Evolutionary conservation across 768 basidiomycete species (phyloP), one percentile per base, ranked within the genome.

Genomic region (Pleurotus tuoliensis): DNA sequence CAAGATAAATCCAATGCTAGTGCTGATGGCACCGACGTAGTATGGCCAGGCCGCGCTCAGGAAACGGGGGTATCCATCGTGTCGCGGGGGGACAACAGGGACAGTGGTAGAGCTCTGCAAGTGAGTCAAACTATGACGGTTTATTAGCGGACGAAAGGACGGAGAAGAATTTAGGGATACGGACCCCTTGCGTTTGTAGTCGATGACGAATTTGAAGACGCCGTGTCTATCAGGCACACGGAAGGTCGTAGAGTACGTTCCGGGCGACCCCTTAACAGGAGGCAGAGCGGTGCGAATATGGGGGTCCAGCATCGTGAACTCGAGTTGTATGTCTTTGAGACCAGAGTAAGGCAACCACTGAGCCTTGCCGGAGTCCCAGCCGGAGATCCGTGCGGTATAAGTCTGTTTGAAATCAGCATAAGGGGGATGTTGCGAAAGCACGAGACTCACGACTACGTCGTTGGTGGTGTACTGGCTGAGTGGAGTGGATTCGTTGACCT

Each of bases 271-370:
- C 3, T 73, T 54, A 7, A 84, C 82, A 9, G 88, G 78, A 9
- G 70, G 76, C 8, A 99, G 79, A 5, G 88, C 73, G 12, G 86
- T 92, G 37, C 97, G 92, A 58, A 98, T 75, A 70, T 97, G 94
- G 1, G 97, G 97, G 69, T 99, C 97, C 40, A 99, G 84, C 97
- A 99, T 99, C 18, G 94, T 96, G 68, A 98, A 98, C 63, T 96
- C 95, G 50, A 98, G 78, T 64, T 98, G 96, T 25, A 98, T 67
- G 67, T 98, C 97, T 9, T 73, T 69, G 50, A 93, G 69, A 30
- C 79, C 82, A 11, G 86, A 84, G 67, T 86, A 86, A 0, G 92
- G 87, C 51, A 74, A 73, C 93, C 94, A 98, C 11, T 67, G 68
- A 7, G 75, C 72, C 5, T 75, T 77, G 56, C 67, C 67, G 18